These are phyloP conservation scores for Colletotrichum costaricense DNA, from an alignment of 2,329 filamentous ascomycete genomes.

Conservation along the genomic window DNA sequence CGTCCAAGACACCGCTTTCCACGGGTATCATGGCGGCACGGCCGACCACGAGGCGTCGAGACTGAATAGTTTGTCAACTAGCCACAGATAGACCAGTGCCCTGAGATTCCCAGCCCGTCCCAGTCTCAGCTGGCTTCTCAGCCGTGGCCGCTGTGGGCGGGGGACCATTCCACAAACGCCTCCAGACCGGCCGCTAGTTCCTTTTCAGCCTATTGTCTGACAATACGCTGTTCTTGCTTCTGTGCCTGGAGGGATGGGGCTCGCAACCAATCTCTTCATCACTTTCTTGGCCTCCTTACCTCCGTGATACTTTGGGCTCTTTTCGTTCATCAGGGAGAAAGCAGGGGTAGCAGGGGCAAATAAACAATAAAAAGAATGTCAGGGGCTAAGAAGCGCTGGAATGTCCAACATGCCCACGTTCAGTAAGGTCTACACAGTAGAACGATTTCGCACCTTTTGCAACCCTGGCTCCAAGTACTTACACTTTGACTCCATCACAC, in stretches of 20 bases:
- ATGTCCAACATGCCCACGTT: background rate
- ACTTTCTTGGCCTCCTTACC: background rate
- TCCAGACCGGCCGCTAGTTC: slow-evolving; percentile 4
- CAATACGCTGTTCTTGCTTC: background rate
- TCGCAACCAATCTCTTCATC: slow-evolving; percentile 7
- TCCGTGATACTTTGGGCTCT: background rate
- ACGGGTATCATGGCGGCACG: background rate
- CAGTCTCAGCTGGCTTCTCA: slow-evolving; percentile 23
- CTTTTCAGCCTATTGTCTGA: background rate
- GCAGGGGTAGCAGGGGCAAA: background rate
- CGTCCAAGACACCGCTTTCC: slow-evolving; percentile 2
- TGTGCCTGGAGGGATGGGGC: slow-evolving; percentile 10
- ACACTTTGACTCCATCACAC: background rate
- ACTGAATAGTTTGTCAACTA: slow-evolving; percentile 5
- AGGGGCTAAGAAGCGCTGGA: slow-evolving; percentile 11
- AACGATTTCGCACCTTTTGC: background rate
- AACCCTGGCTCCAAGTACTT: background rate
- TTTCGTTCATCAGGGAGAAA: slow-evolving; percentile 1
- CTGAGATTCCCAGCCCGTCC: background rate
- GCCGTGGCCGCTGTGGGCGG: background rate
- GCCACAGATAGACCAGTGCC: background rate
- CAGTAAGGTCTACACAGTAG: background rate
- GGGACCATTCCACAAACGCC: background rate
- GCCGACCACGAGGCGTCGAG: slow-evolving; percentile 9
- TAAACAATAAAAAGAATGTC: background rate